These are phyloP conservation scores for Coemansia sp. DNA, from an alignment of 371 early-diverging fungal species.

Conservation along the genomic window DNA sequence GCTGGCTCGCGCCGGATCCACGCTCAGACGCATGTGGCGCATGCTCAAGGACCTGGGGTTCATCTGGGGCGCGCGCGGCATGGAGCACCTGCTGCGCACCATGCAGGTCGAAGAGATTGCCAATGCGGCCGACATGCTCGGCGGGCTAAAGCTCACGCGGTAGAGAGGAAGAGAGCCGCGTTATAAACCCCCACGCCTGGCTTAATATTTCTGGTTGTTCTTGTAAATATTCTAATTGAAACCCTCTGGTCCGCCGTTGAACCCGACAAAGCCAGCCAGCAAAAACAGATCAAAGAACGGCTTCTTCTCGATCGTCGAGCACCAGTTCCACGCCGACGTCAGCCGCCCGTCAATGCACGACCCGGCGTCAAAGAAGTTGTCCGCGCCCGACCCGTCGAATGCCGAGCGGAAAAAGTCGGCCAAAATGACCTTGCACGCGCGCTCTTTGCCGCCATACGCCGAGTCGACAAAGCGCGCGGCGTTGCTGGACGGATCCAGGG, in stretches of 20 bases:
- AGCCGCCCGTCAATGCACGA: conserved; percentile 96
- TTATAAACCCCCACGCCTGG: no score
- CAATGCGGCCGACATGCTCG: conserved; percentile 33
- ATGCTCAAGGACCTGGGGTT: conserved; percentile 41
- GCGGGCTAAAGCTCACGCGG: conserved; percentile 17
- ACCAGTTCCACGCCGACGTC: conserved; percentile 97
- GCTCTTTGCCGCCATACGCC: conserved; percentile 65
- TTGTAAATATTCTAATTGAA: conserved; percentile 12
- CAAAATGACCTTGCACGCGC: conserved; percentile 70
- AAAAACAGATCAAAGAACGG: conserved; percentile 87
- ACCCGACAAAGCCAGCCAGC: conserved; percentile 75
- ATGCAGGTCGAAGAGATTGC: conserved; percentile 47
- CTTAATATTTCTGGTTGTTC: no score
- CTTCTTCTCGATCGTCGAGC: conserved; percentile 92
- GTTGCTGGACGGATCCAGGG: conserved; percentile 35
- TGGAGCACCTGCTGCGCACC: conserved; percentile 35
- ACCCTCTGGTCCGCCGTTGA: conserved; percentile 66
- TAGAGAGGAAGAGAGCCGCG: not conserved
- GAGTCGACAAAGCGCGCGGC: conserved; percentile 64
- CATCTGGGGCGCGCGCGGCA: conserved; percentile 34
- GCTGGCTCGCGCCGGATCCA: conserved; percentile 1
- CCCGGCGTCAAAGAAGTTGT: conserved; percentile 94
- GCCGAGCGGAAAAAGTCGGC: conserved; percentile 93
- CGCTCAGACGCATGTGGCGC: conserved; percentile 39
- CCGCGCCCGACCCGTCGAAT: conserved; percentile 95